These are phyloP conservation scores for Exophiala aquamarina DNA, from an alignment of 2,329 filamentous ascomycete species.

Conservation along the genomic window DNA sequence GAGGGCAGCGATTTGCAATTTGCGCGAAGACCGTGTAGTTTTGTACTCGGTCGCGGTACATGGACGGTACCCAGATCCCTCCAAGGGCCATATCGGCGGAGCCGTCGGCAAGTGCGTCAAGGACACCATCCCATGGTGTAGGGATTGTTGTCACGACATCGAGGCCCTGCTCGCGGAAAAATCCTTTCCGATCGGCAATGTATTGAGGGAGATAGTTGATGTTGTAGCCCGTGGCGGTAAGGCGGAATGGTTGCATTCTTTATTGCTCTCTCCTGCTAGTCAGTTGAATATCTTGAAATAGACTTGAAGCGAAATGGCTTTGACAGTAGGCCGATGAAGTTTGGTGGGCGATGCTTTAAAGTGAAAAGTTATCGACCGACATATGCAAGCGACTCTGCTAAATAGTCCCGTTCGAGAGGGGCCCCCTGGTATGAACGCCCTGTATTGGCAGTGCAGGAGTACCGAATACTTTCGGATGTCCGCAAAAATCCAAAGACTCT, in stretches of 20 bases:
- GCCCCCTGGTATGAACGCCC: too few relatives aligned
- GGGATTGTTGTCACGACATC: constrained; percentile 8
- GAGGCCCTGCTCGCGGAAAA: constrained; percentile 10
- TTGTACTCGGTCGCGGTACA: constrained; percentile 14
- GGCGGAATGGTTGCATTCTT: constrained; percentile 7
- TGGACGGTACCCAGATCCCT: constrained; percentile 19
- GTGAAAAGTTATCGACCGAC: too few relatives aligned
- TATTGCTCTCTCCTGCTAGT: too few relatives aligned
- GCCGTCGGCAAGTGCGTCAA: constrained; percentile 15
- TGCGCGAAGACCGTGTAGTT: constrained; percentile 17
- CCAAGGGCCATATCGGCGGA: constrained; percentile 16
- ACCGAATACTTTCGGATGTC: too few relatives aligned
- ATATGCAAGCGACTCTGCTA: too few relatives aligned
- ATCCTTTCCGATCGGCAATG: constrained; percentile 10
- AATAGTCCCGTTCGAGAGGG: too few relatives aligned
- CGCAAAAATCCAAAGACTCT: too few relatives aligned
- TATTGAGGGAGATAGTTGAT: constrained; percentile 15
- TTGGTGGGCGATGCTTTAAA: too few relatives aligned
- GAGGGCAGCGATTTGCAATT: constrained; percentile 16
- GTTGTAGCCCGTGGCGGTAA: constrained; percentile 11
- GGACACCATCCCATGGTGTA: constrained; percentile 13
- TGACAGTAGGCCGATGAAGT: too few relatives aligned
- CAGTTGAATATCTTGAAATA: too few relatives aligned
- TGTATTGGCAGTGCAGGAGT: too few relatives aligned
- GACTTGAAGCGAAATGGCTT: too few relatives aligned